Evolutionary conservation across 495 filamentous ascomycete species (phyloP), one percentile per base, ranked within the genome.

Genomic region (Articulospora tetracladia): DNA sequence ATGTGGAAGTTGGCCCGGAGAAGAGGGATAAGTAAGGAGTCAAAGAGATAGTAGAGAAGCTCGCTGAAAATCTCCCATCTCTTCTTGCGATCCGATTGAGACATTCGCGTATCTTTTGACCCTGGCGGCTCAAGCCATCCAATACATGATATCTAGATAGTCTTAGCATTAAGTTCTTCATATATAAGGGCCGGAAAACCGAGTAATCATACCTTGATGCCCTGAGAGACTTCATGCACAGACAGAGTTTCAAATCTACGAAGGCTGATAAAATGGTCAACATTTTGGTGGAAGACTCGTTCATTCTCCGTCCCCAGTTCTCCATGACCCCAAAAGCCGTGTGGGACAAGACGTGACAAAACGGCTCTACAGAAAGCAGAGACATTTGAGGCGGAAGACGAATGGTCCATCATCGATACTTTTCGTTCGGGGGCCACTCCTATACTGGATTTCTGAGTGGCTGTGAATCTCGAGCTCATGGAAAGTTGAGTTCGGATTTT

Each of bases 1-100:
- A 97, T 90, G 65, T 98, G 91, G 64, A 98, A 98, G 66, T 94
- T 90, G 22, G 82, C 81, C 17, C 91, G 86, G 52, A 98, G 81
- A 0, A 98, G 81, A 7, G 94, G 94, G 61, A 97, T 90, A 19
- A 98, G 66, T 26, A 98, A 76, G 0, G 92, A 96, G 65, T 98
- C 93, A 63, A 98, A 93, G 1, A 96, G 60, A 71, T 92, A 98
- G 73, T 96, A 98, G 0, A 97, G 62, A 56, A 97, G 86, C 67
- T 98, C 94, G 50, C 84, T 72, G 28, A 96, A 81, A 4, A 98
- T 76, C 68, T 97, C 89, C 19, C 69, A 78, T 8, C 94, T 86
- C 73, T 97, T 97, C 23, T 77, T 71, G 27, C 82, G 70, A 63
- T 98, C 94, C 0, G 90, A 84, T 44, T 20, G 89, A 85, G 28